phyloP scores from a whole-genome alignment of 106 monocot genomes.

The Dioscorea dumetorum region DNA sequence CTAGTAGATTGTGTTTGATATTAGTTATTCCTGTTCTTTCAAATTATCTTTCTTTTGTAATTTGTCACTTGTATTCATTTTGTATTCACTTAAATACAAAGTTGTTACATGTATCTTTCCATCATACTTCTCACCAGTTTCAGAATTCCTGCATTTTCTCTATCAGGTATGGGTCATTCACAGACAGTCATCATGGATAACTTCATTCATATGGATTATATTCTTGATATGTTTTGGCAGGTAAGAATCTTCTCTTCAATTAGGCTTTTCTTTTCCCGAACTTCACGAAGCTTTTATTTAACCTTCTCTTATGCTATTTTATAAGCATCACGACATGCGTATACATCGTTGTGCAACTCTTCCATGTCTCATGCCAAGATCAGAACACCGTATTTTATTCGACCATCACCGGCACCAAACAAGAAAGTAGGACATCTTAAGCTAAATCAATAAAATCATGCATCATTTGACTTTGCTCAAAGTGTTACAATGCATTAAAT shows the following conservation, averaged over 20 bases:
- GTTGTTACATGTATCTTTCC: not conserved
- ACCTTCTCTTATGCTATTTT: conserved; percentile 6
- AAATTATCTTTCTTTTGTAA: not conserved
- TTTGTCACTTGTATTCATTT: not conserved
- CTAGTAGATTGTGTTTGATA: not conserved
- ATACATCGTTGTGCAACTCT: conserved; percentile 74
- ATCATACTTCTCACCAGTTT: not conserved
- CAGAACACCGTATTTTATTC: conserved; percentile 35
- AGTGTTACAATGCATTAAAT: not conserved
- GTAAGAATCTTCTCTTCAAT: conserved; percentile 5
- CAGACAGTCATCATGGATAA: conserved; percentile 42
- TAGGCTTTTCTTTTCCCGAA: not conserved
- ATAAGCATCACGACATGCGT: conserved; percentile 58
- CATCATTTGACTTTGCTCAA: not conserved
- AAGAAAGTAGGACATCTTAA: conserved; percentile 17
- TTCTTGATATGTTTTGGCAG: conserved; percentile 45
- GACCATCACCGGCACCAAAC: conserved; percentile 23
- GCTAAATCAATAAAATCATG: conserved; percentile 17
- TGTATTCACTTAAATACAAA: not conserved
- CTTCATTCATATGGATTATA: conserved; percentile 34
- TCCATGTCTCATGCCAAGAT: conserved; percentile 31
- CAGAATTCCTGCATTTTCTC: not conserved
- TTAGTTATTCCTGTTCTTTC: not conserved
- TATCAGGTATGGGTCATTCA: conserved; percentile 36
- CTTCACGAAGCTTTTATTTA: not conserved